phyloP scores from a whole-genome alignment of 768 basidiomycete species.

The Auricularia cornea region DNA sequence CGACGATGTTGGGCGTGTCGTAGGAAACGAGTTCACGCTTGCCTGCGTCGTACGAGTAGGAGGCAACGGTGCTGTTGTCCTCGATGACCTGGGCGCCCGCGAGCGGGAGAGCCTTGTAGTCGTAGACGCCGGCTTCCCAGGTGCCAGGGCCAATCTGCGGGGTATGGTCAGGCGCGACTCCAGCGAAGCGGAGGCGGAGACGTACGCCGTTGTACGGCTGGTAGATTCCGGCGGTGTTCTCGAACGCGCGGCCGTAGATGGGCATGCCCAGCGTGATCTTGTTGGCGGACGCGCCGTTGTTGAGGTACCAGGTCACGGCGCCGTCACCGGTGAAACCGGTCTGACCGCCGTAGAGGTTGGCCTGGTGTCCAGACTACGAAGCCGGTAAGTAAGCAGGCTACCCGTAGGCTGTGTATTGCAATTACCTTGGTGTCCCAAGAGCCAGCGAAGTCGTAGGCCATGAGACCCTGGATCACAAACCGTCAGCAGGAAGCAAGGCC shows the following conservation, averaged over 20 bases:
- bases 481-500: conserved; percentile 1
- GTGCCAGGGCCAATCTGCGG: conserved; percentile 62
- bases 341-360: conserved; percentile 60
- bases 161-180: neutral
- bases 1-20: conserved; percentile 63
- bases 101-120: conserved; percentile 63
- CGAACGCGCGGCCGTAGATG: conserved; percentile 72
- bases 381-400: conserved; percentile 48
- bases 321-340: conserved; percentile 60
- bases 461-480: neutral
- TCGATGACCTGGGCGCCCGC: conserved; percentile 44
- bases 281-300: conserved; percentile 49
- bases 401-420: no score
- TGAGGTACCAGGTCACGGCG: conserved; percentile 53
- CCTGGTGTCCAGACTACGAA: conserved; percentile 41
- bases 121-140: conserved; percentile 62
- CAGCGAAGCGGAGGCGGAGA: neutral
- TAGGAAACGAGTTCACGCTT: conserved; percentile 66
- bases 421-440: conserved; percentile 21
- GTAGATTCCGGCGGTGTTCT: conserved; percentile 59
- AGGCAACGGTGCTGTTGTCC: conserved; percentile 60
- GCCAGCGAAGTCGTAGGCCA: conserved; percentile 73
- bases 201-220: conserved; percentile 58
- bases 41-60: conserved; percentile 64
- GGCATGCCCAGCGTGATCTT: conserved; percentile 76